Conservation (phyloP, 352 stramenopile species). For the Phytopythium boreale region DNA sequence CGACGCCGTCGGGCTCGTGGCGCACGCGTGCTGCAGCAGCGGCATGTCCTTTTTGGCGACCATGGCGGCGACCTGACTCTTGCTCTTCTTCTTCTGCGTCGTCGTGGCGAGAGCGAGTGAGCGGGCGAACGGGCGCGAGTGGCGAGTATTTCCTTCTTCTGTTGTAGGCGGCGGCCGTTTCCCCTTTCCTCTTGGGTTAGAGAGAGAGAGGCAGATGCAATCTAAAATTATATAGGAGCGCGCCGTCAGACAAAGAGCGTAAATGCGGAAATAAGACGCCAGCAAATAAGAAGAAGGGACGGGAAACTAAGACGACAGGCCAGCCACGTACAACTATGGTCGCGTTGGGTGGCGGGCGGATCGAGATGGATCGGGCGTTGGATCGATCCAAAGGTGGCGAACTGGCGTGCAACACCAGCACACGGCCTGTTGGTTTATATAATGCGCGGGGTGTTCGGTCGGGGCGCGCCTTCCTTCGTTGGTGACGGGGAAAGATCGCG, state of each 20-base stretch:
- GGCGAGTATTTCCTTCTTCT: neutral
- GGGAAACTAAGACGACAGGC: too few species aligned
- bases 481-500: neutral
- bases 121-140: too few species aligned
- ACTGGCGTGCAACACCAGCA: neutral
- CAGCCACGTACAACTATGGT: neutral
- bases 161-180: neutral
- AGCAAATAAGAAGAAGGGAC: neutral
- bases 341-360: neutral
- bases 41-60: conserved; percentile 48
- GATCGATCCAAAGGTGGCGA: neutral
- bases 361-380: neutral
- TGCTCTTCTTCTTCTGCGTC: neutral
- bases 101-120: neutral
- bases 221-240: neutral
- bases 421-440: neutral
- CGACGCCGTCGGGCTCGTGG: conserved; percentile 36
- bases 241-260: neutral
- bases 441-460: too few species aligned
- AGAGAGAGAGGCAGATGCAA: neutral
- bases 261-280: neutral
- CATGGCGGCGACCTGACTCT: conserved; percentile 14
- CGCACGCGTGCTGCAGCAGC: conserved; percentile 45
- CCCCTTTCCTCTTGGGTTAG: neutral
- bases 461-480: neutral